phyloP scores from a whole-genome alignment of 2,329 filamentous ascomycete genomes.

The Trichoderma harzianum region DNA sequence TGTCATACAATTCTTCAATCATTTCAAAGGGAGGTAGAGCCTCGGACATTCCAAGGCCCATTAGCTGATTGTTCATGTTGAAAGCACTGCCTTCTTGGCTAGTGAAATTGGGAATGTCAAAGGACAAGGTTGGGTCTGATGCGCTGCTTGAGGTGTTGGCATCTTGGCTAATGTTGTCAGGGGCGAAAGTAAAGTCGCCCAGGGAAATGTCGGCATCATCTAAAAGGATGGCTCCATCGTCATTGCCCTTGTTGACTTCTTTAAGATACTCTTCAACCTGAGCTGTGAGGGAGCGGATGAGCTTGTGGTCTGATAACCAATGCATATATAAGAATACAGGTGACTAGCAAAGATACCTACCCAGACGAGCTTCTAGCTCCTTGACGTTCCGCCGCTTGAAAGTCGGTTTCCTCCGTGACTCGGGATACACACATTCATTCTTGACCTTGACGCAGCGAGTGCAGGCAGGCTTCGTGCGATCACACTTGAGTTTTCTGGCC shows the following conservation, averaged over 20 bases:
- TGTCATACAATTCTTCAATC: constrained; percentile 73
- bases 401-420: constrained; percentile 82
- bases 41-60: constrained; percentile 78
- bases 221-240: constrained; percentile 14
- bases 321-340: neutral
- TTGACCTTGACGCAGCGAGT: constrained; percentile 72
- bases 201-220: constrained; percentile 11
- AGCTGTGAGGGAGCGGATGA: constrained; percentile 42
- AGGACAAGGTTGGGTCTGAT: constrained; percentile 19
- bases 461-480: constrained; percentile 75
- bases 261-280: constrained; percentile 80
- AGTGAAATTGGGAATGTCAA: constrained; percentile 21
- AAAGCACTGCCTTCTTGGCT: constrained; percentile 18
- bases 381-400: constrained; percentile 88
- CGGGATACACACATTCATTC: constrained; percentile 81
- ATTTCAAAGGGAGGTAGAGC: constrained; percentile 73
- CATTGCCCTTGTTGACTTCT: constrained; percentile 49
- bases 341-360: constrained; percentile 45
- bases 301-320: neutral
- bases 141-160: constrained; percentile 12
- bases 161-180: constrained; percentile 20
- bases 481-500: constrained; percentile 82
- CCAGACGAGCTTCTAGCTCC: constrained; percentile 81
- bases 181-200: constrained; percentile 19
- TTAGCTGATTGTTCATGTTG: constrained; percentile 45